phyloP scores from a whole-genome alignment of 2,329 filamentous ascomycete species.

The Leptographium lundbergii region DNA sequence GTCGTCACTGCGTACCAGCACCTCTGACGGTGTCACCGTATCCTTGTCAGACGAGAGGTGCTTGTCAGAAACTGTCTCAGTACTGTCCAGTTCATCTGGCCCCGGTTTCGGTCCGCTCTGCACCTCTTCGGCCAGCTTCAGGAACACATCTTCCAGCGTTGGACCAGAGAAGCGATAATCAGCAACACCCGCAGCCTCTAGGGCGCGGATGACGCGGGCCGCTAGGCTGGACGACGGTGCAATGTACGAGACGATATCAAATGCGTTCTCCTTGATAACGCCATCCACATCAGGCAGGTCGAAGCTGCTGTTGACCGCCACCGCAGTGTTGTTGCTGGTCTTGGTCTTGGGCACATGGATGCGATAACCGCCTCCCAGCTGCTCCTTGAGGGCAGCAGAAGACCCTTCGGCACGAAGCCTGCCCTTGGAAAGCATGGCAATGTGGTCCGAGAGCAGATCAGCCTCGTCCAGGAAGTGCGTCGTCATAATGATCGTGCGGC shows the following conservation, averaged over 20 bases:
- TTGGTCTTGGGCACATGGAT: constrained; percentile 54
- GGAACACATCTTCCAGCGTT: constrained; percentile 85
- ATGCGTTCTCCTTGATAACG: constrained; percentile 43
- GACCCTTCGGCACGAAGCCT: constrained; percentile 71
- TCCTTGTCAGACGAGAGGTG: not conserved
- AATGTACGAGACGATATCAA: constrained; percentile 63
- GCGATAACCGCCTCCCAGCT: constrained; percentile 71
- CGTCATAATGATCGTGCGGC: constrained; percentile 72
- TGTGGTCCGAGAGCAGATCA: constrained; percentile 77
- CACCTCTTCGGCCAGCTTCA: constrained; percentile 74
- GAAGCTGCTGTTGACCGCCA: constrained; percentile 1
- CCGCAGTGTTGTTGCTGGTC: constrained; percentile 11
- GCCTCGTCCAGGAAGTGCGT: constrained; percentile 94
- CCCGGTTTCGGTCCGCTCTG: constrained; percentile 30
- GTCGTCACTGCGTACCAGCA: not conserved
- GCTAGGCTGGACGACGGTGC: constrained; percentile 58
- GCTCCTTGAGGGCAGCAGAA: constrained; percentile 74
- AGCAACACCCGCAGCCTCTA: constrained; percentile 54
- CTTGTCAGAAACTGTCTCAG: not conserved
- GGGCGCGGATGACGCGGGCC: constrained; percentile 53
- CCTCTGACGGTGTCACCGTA: not conserved
- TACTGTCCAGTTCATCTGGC: not conserved
- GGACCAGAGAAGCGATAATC: constrained; percentile 82
- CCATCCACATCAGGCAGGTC: constrained; percentile 39
- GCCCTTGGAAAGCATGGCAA: constrained; percentile 78